Percentiles rank a stretch among this genome's conserved stretches.
phyloP scores from a whole-genome alignment of 306 rosid genomes.

The Carpinus viminea region DNA sequence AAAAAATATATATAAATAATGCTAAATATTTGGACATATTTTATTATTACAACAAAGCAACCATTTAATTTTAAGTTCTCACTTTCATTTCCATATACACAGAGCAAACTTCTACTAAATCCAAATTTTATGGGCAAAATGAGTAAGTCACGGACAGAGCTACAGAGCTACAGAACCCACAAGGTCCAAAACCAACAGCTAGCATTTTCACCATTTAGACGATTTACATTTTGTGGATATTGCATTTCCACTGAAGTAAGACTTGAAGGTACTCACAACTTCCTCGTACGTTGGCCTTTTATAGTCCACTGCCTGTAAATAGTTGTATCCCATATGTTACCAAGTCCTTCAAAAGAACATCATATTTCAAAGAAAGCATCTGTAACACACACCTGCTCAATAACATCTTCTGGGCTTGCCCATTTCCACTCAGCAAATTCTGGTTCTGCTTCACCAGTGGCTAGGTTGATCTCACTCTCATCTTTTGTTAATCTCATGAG shows the following conservation, averaged over 20 bases:
- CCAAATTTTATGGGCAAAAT: slow-evolving; percentile 40
- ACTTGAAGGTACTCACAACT: slow-evolving; percentile 75
- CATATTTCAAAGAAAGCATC: slow-evolving; percentile 5
- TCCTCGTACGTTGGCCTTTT: slow-evolving; percentile 96
- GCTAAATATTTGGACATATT: slow-evolving; percentile 32
- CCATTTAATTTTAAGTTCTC: slow-evolving; percentile 48
- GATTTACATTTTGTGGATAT: slow-evolving; percentile 83
- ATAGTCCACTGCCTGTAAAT: slow-evolving; percentile 92
- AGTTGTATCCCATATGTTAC: slow-evolving; percentile 19
- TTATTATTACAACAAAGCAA: slow-evolving; percentile 46
- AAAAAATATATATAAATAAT: neutral
- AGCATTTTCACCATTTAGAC: slow-evolving; percentile 74
- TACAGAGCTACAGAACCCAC: slow-evolving; percentile 11
- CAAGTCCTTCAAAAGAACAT: slow-evolving; percentile 11
- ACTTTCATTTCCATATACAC: slow-evolving; percentile 61
- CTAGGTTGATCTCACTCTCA: slow-evolving; percentile 78
- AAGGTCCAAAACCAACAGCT: slow-evolving; percentile 19
- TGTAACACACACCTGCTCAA: slow-evolving; percentile 68
- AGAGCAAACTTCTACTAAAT: slow-evolving; percentile 36
- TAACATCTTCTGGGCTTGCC: slow-evolving; percentile 84
- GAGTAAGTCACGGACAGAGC: slow-evolving; percentile 39
- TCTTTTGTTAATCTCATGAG: slow-evolving; percentile 76
- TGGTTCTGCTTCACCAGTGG: slow-evolving; percentile 80
- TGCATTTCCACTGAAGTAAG: slow-evolving; percentile 60
- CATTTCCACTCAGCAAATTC: slow-evolving; percentile 99